These are phyloP conservation scores for Pholiota conissans DNA, from an alignment of 768 basidiomycete genomes.

Conservation along the genomic window DNA sequence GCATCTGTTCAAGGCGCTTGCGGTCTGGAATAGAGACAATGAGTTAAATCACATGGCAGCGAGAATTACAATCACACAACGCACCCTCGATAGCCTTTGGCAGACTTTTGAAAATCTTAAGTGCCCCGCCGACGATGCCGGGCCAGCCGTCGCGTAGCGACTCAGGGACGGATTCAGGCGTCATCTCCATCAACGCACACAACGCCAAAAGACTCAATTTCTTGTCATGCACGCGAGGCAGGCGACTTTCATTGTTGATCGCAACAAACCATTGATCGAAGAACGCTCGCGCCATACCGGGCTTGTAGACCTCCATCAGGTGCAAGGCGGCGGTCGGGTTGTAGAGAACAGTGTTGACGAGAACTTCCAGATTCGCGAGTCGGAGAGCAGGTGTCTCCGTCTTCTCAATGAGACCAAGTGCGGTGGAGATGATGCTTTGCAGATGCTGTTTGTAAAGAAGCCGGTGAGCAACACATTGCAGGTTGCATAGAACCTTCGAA, in stretches of 20 bases:
- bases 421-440: slow-evolving; percentile 61
- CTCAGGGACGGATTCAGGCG: slow-evolving; percentile 54
- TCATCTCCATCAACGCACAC: slow-evolving; percentile 74
- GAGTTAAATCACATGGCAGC: slow-evolving; percentile 1
- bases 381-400: slow-evolving; percentile 62
- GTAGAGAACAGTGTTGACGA: slow-evolving; percentile 82
- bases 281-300: slow-evolving; percentile 70
- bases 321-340: slow-evolving; percentile 78
- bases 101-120: slow-evolving; percentile 76
- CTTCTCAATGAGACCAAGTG: slow-evolving; percentile 60
- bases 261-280: slow-evolving; percentile 84
- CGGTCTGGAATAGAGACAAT: slow-evolving; percentile 51
- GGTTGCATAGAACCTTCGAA: background rate
- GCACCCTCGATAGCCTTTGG: slow-evolving; percentile 75
- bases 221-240: slow-evolving; percentile 91
- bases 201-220: slow-evolving; percentile 77
- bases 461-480: background rate
- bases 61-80: slow-evolving; percentile 13
- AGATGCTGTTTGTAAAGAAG: slow-evolving; percentile 46
- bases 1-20: slow-evolving; percentile 56
- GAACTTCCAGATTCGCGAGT: slow-evolving; percentile 79
- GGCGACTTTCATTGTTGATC: slow-evolving; percentile 56
- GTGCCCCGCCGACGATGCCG: slow-evolving; percentile 65
- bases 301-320: slow-evolving; percentile 62
- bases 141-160: slow-evolving; percentile 71